Evolutionary conservation across 148 eudicot genomes (phyloP).

Genomic region (Spergularia bocconei): DNA sequence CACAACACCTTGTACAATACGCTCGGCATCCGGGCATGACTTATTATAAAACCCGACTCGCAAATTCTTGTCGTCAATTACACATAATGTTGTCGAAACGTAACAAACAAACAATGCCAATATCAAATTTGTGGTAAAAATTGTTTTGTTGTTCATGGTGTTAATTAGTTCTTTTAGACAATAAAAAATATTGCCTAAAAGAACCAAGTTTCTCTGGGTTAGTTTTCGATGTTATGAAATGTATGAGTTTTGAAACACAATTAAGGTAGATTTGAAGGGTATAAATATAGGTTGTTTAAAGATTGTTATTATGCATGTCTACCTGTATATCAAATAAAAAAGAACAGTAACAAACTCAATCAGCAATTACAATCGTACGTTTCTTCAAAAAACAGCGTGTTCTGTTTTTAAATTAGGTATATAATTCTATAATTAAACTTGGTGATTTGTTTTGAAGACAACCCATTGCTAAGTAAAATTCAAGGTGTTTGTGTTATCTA

Average conservation of each 20-base stretch:
- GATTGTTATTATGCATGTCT: not conserved
- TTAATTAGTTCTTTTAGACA: not conserved
- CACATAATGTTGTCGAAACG: not conserved
- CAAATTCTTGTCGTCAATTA: not conserved
- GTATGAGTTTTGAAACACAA: not conserved
- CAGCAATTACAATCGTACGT: too few species aligned
- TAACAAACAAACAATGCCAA: not conserved
- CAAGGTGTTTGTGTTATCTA: too few species aligned
- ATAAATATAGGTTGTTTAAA: not conserved
- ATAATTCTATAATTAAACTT: too few species aligned
- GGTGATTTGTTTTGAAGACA: too few species aligned
- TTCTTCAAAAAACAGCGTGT: too few species aligned
- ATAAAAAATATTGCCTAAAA: too few species aligned
- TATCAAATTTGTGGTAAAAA: not conserved
- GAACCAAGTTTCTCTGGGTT: too few species aligned
- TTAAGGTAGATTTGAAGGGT: not conserved
- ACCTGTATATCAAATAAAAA: not conserved
- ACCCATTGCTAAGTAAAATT: too few species aligned
- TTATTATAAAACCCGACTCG: conserved; percentile 24
- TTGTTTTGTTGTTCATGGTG: not conserved
- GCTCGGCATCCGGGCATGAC: conserved; percentile 39
- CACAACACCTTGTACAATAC: conserved; percentile 24
- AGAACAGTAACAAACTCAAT: not conserved
- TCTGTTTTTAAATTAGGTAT: too few species aligned
- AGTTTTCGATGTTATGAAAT: not conserved